Evolutionary conservation across 2,329 filamentous ascomycete species (phyloP).

Genomic region (Tricladium varicosporioides): DNA sequence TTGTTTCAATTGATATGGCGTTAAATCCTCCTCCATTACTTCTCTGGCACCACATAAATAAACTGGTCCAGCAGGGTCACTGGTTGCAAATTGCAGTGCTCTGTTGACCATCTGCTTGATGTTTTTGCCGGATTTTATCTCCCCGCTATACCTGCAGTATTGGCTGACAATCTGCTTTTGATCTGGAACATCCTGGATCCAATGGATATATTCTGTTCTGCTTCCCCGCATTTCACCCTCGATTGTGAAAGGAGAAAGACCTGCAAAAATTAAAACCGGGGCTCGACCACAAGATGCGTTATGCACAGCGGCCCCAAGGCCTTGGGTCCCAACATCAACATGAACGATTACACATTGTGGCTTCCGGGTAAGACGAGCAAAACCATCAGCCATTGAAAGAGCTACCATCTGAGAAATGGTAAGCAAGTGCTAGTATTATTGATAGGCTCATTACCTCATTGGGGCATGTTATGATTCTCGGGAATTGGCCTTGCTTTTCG

Average conservation of each 20-base stretch:
- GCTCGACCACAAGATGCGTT: slow-evolving; percentile 69
- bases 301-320: slow-evolving; percentile 63
- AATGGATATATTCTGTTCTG: slow-evolving; percentile 75
- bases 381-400: slow-evolving; percentile 74
- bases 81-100: slow-evolving; percentile 68
- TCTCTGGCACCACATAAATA: slow-evolving; percentile 67
- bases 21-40: slow-evolving; percentile 68
- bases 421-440: neutral
- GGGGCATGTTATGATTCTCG: slow-evolving; percentile 67
- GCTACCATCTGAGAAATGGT: slow-evolving; percentile 61
- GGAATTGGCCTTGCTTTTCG: slow-evolving; percentile 60
- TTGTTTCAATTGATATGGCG: slow-evolving; percentile 56
- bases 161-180: slow-evolving; percentile 71
- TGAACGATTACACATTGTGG: slow-evolving; percentile 67
- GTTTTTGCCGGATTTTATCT: slow-evolving; percentile 71
- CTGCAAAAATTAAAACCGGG: slow-evolving; percentile 70
- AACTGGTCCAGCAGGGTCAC: slow-evolving; percentile 66
- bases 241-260: slow-evolving; percentile 69
- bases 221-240: slow-evolving; percentile 70
- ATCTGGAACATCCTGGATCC: slow-evolving; percentile 75
- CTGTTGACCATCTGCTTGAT: slow-evolving; percentile 75
- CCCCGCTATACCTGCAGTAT: slow-evolving; percentile 69
- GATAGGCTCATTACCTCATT: slow-evolving; percentile 55
- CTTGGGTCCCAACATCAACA: slow-evolving; percentile 76
- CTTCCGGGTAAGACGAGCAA: slow-evolving; percentile 62